Evolutionary conservation across 1,284 basidiomycete species (phyloP).

Genomic region (Heterobasidion irregulare): DNA sequence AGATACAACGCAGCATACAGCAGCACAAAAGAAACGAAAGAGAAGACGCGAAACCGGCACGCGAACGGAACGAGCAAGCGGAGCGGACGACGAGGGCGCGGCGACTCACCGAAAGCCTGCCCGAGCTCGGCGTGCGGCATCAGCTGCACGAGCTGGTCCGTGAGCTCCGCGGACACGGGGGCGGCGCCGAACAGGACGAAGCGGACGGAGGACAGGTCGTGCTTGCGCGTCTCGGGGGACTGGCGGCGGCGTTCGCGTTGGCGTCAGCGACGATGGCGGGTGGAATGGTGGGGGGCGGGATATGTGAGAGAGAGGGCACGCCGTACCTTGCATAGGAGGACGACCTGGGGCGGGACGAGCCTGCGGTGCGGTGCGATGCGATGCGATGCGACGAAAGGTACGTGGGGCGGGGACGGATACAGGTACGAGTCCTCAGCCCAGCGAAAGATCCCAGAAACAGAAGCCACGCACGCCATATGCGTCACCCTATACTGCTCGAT

Average conservation of each 20-base stretch:
- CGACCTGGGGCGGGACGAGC: slow-evolving; percentile 62
- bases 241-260: neutral
- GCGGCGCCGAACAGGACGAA: slow-evolving; percentile 66
- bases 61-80: neutral
- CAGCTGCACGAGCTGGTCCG: slow-evolving; percentile 40
- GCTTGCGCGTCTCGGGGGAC: slow-evolving; percentile 28
- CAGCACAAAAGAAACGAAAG: neutral
- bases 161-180: slow-evolving; percentile 62
- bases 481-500: slow-evolving; percentile 61
- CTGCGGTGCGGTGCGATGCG: slow-evolving; percentile 25
- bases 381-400: neutral
- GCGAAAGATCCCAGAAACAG: no score
- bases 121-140: slow-evolving; percentile 54
- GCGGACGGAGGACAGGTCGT: slow-evolving; percentile 53
- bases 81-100: neutral
- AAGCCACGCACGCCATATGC: slow-evolving; percentile 43
- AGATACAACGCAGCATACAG: no score
- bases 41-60: neutral
- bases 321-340: slow-evolving; percentile 46
- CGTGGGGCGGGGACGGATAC: no score
- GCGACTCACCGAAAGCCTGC: slow-evolving; percentile 49
- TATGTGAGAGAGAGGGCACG: no score
- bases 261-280: no score
- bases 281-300: no score
- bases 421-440: no score